phyloP scores from a whole-genome alignment of 176 grass and related monocot species.

The Lolium rigidum region DNA sequence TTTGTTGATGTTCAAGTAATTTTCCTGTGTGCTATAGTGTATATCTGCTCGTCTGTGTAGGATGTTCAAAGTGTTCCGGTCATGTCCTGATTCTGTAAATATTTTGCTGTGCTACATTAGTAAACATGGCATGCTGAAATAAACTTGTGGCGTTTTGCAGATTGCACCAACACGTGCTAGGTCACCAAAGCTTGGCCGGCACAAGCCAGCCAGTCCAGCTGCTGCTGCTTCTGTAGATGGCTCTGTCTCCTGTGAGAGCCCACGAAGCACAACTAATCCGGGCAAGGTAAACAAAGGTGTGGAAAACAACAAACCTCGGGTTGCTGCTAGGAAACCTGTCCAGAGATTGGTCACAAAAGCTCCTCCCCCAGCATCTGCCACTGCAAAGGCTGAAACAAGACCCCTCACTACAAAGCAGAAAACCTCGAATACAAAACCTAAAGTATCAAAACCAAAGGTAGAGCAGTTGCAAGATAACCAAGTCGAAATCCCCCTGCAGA shows the following conservation, averaged over 20 bases:
- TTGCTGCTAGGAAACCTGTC: slow-evolving; percentile 55
- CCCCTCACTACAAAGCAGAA: slow-evolving; percentile 48
- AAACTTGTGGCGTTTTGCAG: slow-evolving; percentile 54
- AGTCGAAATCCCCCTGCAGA: slow-evolving; percentile 43
- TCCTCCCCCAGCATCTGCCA: slow-evolving; percentile 35
- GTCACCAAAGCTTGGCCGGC: slow-evolving; percentile 89
- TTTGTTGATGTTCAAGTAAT: slow-evolving; percentile 23
- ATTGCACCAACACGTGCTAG: slow-evolving; percentile 89
- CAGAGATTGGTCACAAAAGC: slow-evolving; percentile 56
- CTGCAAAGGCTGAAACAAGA: slow-evolving; percentile 49
- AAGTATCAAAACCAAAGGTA: slow-evolving; percentile 62
- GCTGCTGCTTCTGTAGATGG: slow-evolving; percentile 61
- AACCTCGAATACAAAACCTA: slow-evolving; percentile 51
- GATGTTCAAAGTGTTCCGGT: slow-evolving; percentile 1
- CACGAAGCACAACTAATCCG: slow-evolving; percentile 45
- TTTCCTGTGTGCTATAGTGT: neutral
- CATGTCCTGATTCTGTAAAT: slow-evolving; percentile 11
- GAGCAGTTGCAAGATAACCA: slow-evolving; percentile 43
- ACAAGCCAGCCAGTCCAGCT: slow-evolving; percentile 61
- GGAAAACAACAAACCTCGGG: slow-evolving; percentile 45
- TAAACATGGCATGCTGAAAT: slow-evolving; percentile 33
- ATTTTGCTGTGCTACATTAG: neutral
- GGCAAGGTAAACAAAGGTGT: slow-evolving; percentile 49
- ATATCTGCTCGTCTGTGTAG: slow-evolving; percentile 22
- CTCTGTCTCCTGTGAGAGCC: slow-evolving; percentile 61